These are phyloP conservation scores for Exserohilum rostratum DNA, from an alignment of 2,329 filamentous ascomycete species.

Conservation along the genomic window DNA sequence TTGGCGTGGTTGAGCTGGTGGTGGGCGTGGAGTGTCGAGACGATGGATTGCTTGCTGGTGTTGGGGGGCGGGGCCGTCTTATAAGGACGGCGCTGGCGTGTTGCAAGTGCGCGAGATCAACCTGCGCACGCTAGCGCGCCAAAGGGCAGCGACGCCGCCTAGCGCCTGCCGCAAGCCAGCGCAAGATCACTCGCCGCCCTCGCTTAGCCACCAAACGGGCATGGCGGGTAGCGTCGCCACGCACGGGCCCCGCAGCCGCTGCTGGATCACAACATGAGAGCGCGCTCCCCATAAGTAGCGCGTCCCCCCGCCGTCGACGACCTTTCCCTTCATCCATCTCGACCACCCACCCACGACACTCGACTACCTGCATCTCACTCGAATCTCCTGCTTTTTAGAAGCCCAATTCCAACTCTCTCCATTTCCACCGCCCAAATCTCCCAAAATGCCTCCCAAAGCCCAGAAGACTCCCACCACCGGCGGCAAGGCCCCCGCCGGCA, in stretches of 20 bases:
- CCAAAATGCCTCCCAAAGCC: constrained; percentile 95
- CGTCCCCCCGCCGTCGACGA: constrained; percentile 50
- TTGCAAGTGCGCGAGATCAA: constrained; percentile 51
- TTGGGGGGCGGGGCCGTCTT: constrained; percentile 47
- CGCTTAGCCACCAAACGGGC: constrained; percentile 34
- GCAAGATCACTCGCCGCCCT: constrained; percentile 35
- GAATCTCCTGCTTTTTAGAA: constrained; percentile 12
- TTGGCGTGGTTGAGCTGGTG: constrained; percentile 31
- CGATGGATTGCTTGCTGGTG: constrained; percentile 50
- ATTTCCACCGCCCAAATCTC: constrained; percentile 12
- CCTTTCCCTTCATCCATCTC: constrained; percentile 50
- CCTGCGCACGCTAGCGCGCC: constrained; percentile 40
- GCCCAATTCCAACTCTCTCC: constrained; percentile 17
- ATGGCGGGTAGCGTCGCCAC: constrained; percentile 25
- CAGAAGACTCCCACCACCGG: constrained; percentile 96
- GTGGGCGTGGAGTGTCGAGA: constrained; percentile 43
- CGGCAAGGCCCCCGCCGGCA: constrained; percentile 86
- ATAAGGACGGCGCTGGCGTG: constrained; percentile 48
- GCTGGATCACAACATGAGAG: constrained; percentile 49
- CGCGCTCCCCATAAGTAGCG: constrained; percentile 51
- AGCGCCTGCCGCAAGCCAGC: constrained; percentile 18
- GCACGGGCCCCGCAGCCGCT: constrained; percentile 41
- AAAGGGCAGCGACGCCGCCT: constrained; percentile 24
- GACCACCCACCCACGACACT: constrained; percentile 41
- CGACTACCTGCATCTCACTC: constrained; percentile 30